Base-by-base conservation (phyloP, 495 filamentous ascomycete species). In the Parmelia sp. region DNA sequence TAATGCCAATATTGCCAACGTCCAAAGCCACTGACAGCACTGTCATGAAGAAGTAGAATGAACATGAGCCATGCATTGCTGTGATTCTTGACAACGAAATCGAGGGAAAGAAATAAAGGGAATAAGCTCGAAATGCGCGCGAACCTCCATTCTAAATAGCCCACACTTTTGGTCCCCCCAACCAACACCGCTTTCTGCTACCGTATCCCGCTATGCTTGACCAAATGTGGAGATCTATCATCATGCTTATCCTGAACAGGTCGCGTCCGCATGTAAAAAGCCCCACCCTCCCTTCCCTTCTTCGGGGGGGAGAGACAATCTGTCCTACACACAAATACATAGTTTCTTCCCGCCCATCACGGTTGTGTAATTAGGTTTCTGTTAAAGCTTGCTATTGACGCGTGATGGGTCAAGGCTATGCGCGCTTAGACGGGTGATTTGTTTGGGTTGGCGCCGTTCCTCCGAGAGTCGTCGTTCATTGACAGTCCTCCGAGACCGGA, bases 401-500 rank as follows among this genome's bases (percentile, higher is more conserved):
- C 21, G 39, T 59, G 37, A 42, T 33, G 23, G 33, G 37, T 31
- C 37, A 3, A 37, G n/a, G 25, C 25, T 10, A 14, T 27, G 25
- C 44, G 29, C 53, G n/a, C 63, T 69, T 83, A 88, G 27, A 84
- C 80, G 19, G 85, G 85, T 59, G 84, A 88, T 73, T 88, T 88
- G 80, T 74, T 87, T 15, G 77, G 79, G n/a, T 77, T 78, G 23
- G 83, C 79, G 44, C 90, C 90, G 69, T 95, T 94, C 68, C 91
- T 88, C 62, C 90, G 85, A 69, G 91, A 90, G 70, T 92, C 88
- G 69, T 92, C 90, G 68, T 86, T 86, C 72, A 96, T 89, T 15
- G 88, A 88, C 62, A 97, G 77, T 45, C 88, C 84, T 57, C 90
- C 87, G 21, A 97, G 84, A 10, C 90, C 90, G 2, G 85, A 80